These are phyloP conservation scores for Drechslerella dactyloides DNA, from an alignment of 2,329 filamentous ascomycete species.

Conservation along the genomic window DNA sequence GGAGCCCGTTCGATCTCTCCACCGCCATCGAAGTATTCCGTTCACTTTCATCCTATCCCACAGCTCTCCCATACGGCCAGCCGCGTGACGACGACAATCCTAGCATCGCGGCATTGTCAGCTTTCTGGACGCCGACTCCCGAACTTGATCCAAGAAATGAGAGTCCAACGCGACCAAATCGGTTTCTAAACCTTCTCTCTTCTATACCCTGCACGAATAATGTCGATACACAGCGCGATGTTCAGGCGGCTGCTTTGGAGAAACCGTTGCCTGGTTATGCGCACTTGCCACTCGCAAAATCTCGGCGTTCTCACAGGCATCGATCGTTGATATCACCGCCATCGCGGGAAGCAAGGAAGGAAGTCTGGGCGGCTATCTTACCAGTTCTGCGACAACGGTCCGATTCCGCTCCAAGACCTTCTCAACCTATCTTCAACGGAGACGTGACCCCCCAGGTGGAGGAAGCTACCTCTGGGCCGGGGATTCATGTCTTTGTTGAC, in stretches of 20 bases:
- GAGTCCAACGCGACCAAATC: conserved; percentile 15
- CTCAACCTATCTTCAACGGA: neutral
- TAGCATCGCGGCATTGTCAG: no score
- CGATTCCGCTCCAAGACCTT: neutral
- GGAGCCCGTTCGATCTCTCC: conserved; percentile 45
- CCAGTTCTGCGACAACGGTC: neutral
- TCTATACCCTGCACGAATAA: neutral
- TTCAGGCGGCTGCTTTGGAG: no score
- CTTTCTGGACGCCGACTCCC: no score
- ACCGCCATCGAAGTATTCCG: conserved; percentile 30
- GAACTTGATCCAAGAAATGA: neutral
- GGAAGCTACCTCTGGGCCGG: neutral
- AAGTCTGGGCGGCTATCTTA: neutral
- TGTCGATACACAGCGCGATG: neutral
- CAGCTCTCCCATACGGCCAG: neutral
- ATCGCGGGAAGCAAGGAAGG: neutral
- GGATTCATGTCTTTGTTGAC: conserved; percentile 63
- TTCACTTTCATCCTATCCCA: conserved; percentile 30
- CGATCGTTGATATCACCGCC: neutral
- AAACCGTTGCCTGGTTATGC: no score
- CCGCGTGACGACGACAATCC: neutral
- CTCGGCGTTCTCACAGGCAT: conserved; percentile 5
- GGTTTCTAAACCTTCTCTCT: conserved; percentile 26
- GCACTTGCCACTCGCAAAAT: no score
- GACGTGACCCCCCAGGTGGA: neutral